A percentile compares a stretch with the other conserved stretches of the same genome.
phyloP scores from a whole-genome alignment of 352 stramenopile genomes.

The Elongisporangium undulatum region DNA sequence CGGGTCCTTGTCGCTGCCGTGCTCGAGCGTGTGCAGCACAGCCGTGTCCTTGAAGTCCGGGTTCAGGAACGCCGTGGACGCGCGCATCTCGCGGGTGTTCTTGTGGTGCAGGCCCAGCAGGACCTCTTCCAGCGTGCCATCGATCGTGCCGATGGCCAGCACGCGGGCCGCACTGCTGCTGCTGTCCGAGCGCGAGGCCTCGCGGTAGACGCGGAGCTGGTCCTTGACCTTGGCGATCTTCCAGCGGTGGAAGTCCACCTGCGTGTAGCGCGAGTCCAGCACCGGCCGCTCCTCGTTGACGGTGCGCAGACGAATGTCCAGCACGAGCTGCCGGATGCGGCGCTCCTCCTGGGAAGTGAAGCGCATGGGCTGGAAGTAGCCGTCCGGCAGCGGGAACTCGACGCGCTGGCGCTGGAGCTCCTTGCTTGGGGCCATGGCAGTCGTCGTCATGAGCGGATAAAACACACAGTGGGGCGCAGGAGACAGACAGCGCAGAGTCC shows the following conservation, averaged over 20 bases:
- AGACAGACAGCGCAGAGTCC: background rate
- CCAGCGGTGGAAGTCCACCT: conserved; percentile 24
- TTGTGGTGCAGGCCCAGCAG: conserved; percentile 15
- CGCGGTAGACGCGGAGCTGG: conserved; percentile 26
- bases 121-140: conserved; percentile 7
- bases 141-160: background rate
- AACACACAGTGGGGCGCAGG: background rate
- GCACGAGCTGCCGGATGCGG: conserved; percentile 24
- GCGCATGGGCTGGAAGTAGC: conserved; percentile 14
- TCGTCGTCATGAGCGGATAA: conserved; percentile 4
- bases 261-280: conserved; percentile 17
- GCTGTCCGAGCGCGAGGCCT: conserved; percentile 15
- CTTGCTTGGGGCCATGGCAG: background rate
- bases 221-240: conserved; percentile 27
- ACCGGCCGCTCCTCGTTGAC: conserved; percentile 31
- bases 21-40: conserved; percentile 19
- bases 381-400: background rate
- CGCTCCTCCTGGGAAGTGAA: conserved; percentile 23
- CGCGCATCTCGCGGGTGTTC: conserved; percentile 9
- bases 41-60: conserved; percentile 15
- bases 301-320: conserved; percentile 28
- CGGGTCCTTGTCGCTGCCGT: conserved; percentile 18
- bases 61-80: conserved; percentile 10
- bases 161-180: background rate
- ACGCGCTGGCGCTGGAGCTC: conserved; percentile 5